Percentiles rank a stretch among this genome's conserved stretches.
Conservation (phyloP, 495 filamentous ascomycete genomes). For the Lasiosphaeriaceae sp. region DNA sequence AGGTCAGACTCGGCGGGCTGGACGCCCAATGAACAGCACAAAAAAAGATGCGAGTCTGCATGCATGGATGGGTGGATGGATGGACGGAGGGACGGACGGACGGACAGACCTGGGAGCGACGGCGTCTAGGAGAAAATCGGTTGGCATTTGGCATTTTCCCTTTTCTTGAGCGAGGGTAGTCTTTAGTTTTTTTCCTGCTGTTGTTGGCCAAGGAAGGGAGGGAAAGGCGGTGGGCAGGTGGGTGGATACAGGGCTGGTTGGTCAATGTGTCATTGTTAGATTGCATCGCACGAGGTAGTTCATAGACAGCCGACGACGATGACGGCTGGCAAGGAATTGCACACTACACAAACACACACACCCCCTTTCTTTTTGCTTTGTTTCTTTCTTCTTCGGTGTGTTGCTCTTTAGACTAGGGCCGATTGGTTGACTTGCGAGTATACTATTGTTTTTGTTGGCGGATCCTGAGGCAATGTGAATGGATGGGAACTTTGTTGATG, state of each 20-base stretch:
- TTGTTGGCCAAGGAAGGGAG: not conserved
- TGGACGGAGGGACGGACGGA: no score
- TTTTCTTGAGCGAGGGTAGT: not conserved
- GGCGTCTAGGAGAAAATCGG: constrained; percentile 10
- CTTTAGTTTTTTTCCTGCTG: not conserved
- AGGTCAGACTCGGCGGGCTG: no score
- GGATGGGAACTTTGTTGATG: no score
- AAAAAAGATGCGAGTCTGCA: no score
- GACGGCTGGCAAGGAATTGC: not conserved
- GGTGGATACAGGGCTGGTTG: constrained; percentile 8
- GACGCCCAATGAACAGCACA: no score
- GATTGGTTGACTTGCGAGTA: no score
- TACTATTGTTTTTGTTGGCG: no score
- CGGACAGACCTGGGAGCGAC: not conserved
- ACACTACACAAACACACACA: not conserved
- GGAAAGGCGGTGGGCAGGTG: not conserved
- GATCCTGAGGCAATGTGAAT: no score
- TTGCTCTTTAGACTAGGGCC: no score
- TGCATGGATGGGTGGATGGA: not conserved
- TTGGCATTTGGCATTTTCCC: constrained; percentile 4
- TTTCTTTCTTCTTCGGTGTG: not conserved
- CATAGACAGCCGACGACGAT: constrained; percentile 4
- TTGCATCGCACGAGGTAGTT: not conserved
- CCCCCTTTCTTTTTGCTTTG: not conserved
- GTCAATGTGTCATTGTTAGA: constrained; percentile 10